A percentile compares a stretch with the other conserved stretches of the same genome.
phyloP scores from a whole-genome alignment of 371 early-diverging fungal genomes.

The Circinella minor region DNA sequence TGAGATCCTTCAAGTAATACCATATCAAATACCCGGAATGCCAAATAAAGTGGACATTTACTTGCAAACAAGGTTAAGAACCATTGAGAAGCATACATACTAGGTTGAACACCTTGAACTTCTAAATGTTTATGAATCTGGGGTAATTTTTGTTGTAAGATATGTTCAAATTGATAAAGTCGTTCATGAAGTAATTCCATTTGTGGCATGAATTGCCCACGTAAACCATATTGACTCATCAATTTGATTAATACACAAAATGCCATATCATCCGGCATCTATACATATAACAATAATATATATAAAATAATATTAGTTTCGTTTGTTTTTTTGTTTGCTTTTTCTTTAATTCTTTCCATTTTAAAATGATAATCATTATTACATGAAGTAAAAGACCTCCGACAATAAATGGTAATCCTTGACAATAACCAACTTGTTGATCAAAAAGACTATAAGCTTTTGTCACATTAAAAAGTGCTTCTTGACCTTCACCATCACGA shows the following conservation, averaged over 20 bases:
- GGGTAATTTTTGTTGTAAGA: slow-evolving; percentile 71
- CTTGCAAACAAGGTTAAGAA: slow-evolving; percentile 88
- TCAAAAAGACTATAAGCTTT: slow-evolving; percentile 93
- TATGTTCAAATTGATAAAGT: slow-evolving; percentile 83
- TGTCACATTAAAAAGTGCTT: slow-evolving; percentile 79
- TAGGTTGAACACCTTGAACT: slow-evolving; percentile 69
- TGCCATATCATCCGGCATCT: slow-evolving; percentile 86
- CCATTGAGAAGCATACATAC: slow-evolving; percentile 86
- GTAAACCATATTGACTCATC: slow-evolving; percentile 76
- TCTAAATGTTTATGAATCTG: slow-evolving; percentile 76
- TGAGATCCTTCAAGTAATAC: slow-evolving; percentile 90
- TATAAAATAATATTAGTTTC: too few relatives aligned
- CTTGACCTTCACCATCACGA: slow-evolving; percentile 82
- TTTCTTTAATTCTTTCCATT: too few relatives aligned
- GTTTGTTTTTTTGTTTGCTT: too few relatives aligned
- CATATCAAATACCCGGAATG: slow-evolving; percentile 88
- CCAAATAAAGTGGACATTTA: slow-evolving; percentile 80
- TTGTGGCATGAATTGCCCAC: slow-evolving; percentile 76
- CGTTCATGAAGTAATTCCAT: slow-evolving; percentile 85
- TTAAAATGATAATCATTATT: slow-evolving; percentile 25
- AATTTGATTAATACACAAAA: slow-evolving; percentile 82
- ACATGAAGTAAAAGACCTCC: slow-evolving; percentile 87
- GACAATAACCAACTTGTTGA: slow-evolving; percentile 94
- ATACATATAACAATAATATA: slow-evolving; percentile 4
- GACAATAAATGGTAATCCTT: slow-evolving; percentile 91